Percentiles rank a stretch among this genome's conserved stretches.
These are phyloP conservation scores for Abelmoschus esculentus DNA, from an alignment of 345 rosid genomes.

Conservation along the genomic window DNA sequence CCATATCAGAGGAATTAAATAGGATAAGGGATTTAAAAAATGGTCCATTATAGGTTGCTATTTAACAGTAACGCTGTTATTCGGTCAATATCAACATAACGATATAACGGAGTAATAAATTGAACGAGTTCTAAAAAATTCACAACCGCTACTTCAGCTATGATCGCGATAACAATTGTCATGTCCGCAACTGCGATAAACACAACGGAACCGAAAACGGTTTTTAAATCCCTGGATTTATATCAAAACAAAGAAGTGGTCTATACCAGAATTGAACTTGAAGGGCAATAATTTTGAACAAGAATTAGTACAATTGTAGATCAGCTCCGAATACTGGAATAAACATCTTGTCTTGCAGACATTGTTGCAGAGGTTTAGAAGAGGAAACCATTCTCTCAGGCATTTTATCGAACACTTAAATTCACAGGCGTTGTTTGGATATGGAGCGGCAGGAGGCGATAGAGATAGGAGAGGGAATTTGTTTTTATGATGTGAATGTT, in stretches of 20 bases:
- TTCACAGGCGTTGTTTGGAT: neutral
- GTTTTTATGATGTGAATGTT: neutral
- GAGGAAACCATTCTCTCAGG: neutral
- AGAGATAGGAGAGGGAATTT: neutral
- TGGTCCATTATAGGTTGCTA: too few species aligned
- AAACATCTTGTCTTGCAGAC: neutral
- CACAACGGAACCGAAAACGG: too few species aligned
- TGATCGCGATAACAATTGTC: too few species aligned
- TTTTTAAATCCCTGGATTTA: neutral
- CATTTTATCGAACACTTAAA: neutral
- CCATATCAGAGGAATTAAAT: neutral
- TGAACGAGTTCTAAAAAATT: too few species aligned
- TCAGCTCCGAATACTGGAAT: neutral
- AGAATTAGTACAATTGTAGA: neutral
- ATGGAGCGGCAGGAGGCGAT: neutral
- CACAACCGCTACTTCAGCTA: too few species aligned
- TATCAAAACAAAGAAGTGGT: neutral
- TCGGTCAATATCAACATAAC: too few species aligned
- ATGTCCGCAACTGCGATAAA: too few species aligned
- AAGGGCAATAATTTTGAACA: slow-evolving; percentile 1
- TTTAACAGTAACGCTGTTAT: too few species aligned
- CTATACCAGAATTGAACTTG: slow-evolving; percentile 1
- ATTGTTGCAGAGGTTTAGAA: neutral
- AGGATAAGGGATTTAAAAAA: too few species aligned
- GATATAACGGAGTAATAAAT: too few species aligned